Conservation (phyloP, 306 rosid species). For the Lathyrus oleraceus region DNA sequence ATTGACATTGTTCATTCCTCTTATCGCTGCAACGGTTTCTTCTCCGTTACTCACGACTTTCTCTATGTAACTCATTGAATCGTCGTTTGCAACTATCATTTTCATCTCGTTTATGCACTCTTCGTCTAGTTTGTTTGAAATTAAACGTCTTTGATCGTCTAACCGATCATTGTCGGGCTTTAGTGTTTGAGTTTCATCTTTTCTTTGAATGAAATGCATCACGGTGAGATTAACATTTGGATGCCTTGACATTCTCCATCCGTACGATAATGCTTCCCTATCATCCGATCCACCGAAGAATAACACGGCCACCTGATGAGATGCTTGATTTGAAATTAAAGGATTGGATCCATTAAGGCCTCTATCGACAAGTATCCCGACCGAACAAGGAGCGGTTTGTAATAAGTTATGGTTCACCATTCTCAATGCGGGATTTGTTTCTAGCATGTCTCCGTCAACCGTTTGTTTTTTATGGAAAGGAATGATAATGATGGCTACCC, state of each 20-base stretch:
- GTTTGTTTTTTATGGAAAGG: conserved; percentile 94
- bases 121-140: conserved; percentile 43
- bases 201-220: conserved; percentile 49
- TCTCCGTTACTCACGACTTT: conserved; percentile 72
- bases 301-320: conserved; percentile 53
- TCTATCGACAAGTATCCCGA: conserved; percentile 77
- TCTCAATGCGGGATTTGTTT: conserved; percentile 68
- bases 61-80: conserved; percentile 46
- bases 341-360: conserved; percentile 67
- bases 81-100: conserved; percentile 16
- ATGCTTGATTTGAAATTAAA: conserved; percentile 41
- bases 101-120: conserved; percentile 53
- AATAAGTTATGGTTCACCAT: conserved; percentile 72
- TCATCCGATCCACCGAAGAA: conserved; percentile 90
- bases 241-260: conserved; percentile 73
- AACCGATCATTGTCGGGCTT: not conserved
- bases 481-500: conserved; percentile 65
- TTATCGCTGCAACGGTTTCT: conserved; percentile 67
- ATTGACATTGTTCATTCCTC: conserved; percentile 52
- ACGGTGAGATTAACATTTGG: conserved; percentile 62
- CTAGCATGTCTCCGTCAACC: conserved; percentile 82
- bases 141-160: not conserved
- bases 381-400: conserved; percentile 70
- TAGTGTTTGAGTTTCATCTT: conserved; percentile 1
- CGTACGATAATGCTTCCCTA: conserved; percentile 76